Evolutionary conservation across 2,329 filamentous ascomycete species (phyloP), one percentile per base, ranked within the genome.

Genomic region (Hymenoscyphus fraxineus): DNA sequence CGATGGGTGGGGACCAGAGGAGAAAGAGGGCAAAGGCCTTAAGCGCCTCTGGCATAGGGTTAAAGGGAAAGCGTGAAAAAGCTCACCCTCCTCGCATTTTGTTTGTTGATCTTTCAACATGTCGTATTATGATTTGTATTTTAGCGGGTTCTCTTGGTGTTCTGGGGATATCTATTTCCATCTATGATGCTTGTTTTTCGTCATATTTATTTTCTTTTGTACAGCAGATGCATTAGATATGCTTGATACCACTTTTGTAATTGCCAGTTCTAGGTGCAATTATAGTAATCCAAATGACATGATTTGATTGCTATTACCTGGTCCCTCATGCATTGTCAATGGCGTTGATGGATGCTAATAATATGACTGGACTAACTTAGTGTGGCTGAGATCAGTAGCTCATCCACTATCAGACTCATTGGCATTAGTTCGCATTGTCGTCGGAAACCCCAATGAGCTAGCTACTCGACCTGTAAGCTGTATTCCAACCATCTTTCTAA

Each of bases 11-110:
- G 78, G 73, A 55, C 75, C 73, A 32, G 76, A 74, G 41, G 77
- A 81, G 63, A 77, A 80, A 27, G 85, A 87, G 64, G 80, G 78
- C 59, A 81, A 83, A 4, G 80, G 85, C 2, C 82, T 89, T 72
- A 88, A 85, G 77, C 82, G 85, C 61, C 80, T 89, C 63, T 89
- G 87, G 86, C 85, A 88, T 67, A 82, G 81, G 65, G 83, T 89
- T 47, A 74, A 71, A 63, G 72, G 69, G 58, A 66, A 68, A 31
- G 71, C 71, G 59, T 69, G 67, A 61, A 73, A 69, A 64, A 47
- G 32, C 39, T 55, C 39, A 19, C 41, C 59, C 22, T 31, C 22
- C n/a, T 39, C 10, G n/a, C 27, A 10, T n/a, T 57, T 3, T 2
- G 5, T 57, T 12, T 32, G 19, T 9, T 57, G 10, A 6, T 9